Percentiles rank a stretch among this genome's conserved stretches.
These are phyloP conservation scores for Phaeophleospora eucalypticola DNA, from an alignment of 2,329 filamentous ascomycete genomes.

Conservation along the genomic window DNA sequence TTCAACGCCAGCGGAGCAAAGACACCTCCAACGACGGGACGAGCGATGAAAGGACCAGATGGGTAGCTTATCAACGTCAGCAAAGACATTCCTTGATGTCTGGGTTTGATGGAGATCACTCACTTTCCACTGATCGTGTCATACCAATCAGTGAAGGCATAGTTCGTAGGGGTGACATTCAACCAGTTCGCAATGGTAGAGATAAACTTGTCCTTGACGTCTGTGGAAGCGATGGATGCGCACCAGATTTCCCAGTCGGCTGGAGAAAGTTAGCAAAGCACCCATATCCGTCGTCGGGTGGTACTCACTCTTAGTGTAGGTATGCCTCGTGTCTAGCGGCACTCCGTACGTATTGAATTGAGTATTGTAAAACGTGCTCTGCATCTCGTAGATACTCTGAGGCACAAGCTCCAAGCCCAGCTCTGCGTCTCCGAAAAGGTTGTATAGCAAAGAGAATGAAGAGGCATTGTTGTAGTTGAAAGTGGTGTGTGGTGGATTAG, in stretches of 20 bases:
- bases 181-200: constrained; percentile 47
- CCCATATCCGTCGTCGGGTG: not conserved
- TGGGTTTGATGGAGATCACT: constrained; percentile 6
- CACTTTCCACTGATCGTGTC: constrained; percentile 42
- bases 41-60: constrained; percentile 40
- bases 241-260: constrained; percentile 52
- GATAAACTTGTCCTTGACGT: constrained; percentile 48
- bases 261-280: constrained; percentile 1
- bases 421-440: constrained; percentile 49
- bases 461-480: constrained; percentile 43
- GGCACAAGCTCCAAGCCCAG: constrained; percentile 48
- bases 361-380: constrained; percentile 52
- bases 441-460: constrained; percentile 48
- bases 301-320: constrained; percentile 27
- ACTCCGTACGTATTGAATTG: constrained; percentile 48
- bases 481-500: constrained; percentile 44
- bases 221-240: constrained; percentile 42
- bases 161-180: constrained; percentile 45
- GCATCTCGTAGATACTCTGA: constrained; percentile 50
- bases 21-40: constrained; percentile 50
- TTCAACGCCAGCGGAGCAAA: constrained; percentile 47
- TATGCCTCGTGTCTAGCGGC: constrained; percentile 50
- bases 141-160: constrained; percentile 51
- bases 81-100: not conserved
- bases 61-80: constrained; percentile 20